Conservation (phyloP, 306 rosid genomes). For the Begonia peltatifolia region DNA sequence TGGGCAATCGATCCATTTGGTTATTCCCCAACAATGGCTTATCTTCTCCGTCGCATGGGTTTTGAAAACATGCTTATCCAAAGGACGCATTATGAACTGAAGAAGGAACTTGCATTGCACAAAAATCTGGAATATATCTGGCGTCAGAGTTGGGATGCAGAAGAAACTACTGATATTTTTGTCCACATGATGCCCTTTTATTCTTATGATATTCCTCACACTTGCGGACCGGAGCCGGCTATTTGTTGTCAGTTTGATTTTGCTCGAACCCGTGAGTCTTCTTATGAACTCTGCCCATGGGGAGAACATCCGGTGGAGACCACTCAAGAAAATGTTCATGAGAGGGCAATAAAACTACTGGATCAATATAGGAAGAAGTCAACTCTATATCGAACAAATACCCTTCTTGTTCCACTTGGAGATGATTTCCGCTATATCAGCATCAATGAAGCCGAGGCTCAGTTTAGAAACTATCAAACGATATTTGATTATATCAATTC, state of each 20-base stretch:
- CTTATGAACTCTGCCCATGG: conserved; percentile 86
- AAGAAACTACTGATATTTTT: conserved; percentile 88
- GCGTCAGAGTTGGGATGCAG: conserved; percentile 98
- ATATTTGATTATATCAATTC: conserved; percentile 87
- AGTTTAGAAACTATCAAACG: conserved; percentile 76
- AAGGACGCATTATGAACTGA: conserved; percentile 93
- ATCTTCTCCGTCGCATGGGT: conserved; percentile 99
- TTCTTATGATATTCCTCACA: conserved; percentile 96
- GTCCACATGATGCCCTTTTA: conserved; percentile 99
- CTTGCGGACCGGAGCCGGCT: conserved; percentile 99
- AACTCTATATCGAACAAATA: conserved; percentile 76
- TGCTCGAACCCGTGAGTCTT: conserved; percentile 61
- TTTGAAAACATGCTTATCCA: conserved; percentile 98
- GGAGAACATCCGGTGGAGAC: conserved; percentile 63
- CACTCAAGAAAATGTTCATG: conserved; percentile 54
- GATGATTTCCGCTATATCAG: conserved; percentile 91
- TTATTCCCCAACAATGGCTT: conserved; percentile 97
- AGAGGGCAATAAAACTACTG: conserved; percentile 62
- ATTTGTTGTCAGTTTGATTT: conserved; percentile 96
- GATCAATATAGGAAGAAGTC: conserved; percentile 96
- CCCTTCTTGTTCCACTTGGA: conserved; percentile 94
- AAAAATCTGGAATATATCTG: conserved; percentile 80
- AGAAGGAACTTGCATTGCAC: conserved; percentile 85
- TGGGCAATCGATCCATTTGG: conserved; percentile 99
- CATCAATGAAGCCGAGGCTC: conserved; percentile 81